Percentiles rank a stretch among this genome's conserved stretches.
Evolutionary conservation across 129 eudicot species (phyloP).

Genomic region (Smallanthus sonchifolius): DNA sequence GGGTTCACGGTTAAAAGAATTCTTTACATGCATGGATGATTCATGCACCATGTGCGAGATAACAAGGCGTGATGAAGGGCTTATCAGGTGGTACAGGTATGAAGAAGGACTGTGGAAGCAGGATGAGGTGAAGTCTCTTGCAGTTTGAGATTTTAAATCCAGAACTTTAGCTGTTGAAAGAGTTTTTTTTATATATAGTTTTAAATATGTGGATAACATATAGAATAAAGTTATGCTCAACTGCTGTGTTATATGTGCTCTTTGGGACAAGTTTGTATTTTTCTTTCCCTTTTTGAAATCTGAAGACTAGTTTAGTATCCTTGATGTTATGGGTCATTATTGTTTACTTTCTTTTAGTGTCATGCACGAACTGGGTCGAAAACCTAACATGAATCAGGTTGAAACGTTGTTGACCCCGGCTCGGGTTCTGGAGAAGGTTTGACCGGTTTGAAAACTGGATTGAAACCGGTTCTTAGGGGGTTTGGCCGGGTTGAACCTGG

Average conservation of each 20-base stretch:
- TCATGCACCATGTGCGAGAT: constrained; percentile 55
- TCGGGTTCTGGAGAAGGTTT: no score
- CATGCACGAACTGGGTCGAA: no score
- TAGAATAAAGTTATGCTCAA: constrained; percentile 8
- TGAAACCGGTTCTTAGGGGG: no score
- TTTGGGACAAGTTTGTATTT: neutral
- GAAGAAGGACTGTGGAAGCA: constrained; percentile 60
- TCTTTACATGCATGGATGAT: constrained; percentile 46
- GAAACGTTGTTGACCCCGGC: no score
- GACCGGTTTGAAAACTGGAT: no score
- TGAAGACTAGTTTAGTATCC: neutral
- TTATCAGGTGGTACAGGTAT: constrained; percentile 78
- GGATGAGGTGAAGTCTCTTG: constrained; percentile 62
- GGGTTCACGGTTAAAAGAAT: constrained; percentile 40
- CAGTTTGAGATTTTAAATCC: constrained; percentile 29
- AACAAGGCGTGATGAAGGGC: constrained; percentile 54
- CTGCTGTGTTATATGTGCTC: neutral
- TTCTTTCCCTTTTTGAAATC: neutral
- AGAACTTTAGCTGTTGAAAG: neutral
- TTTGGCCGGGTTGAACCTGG: no score
- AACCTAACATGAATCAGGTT: no score
- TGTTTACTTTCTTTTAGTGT: neutral
- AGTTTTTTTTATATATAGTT: neutral
- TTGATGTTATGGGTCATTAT: neutral
- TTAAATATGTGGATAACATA: neutral